Percentiles rank a stretch among this genome's conserved stretches.
phyloP scores from a whole-genome alignment of 768 basidiomycete species.

The Dictyophora rubrovolvata region DNA sequence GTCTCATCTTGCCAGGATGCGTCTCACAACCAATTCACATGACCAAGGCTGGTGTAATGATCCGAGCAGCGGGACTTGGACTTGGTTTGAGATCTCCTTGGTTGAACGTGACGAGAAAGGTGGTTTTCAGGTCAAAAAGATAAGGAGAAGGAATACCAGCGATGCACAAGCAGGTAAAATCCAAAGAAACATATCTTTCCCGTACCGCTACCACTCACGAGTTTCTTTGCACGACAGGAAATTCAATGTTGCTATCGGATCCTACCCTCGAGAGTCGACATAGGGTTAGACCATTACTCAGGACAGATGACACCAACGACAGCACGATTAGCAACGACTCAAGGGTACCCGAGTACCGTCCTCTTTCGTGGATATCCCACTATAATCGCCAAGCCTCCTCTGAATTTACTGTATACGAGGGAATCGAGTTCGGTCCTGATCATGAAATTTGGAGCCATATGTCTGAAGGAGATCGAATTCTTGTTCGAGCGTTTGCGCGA shows the following conservation, averaged over 20 bases:
- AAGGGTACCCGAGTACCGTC: neutral
- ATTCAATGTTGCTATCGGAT: neutral
- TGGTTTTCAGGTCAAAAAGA: neutral
- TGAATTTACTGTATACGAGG: neutral
- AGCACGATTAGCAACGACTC: too few species aligned
- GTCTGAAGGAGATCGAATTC: constrained; percentile 7
- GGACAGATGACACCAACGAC: too few species aligned
- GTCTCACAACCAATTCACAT: constrained; percentile 8
- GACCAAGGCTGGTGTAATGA: constrained; percentile 12
- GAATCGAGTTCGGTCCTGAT: constrained; percentile 3
- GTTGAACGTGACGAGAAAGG: neutral
- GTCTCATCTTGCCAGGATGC: neutral
- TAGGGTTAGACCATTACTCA: too few species aligned
- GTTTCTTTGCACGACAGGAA: neutral
- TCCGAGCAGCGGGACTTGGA: constrained; percentile 8
- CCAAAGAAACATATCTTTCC: neutral
- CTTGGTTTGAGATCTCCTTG: constrained; percentile 13
- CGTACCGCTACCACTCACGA: neutral
- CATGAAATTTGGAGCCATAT: constrained; percentile 12
- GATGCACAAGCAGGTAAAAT: neutral
- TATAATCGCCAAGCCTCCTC: constrained; percentile 2
- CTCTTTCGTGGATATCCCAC: constrained; percentile 10
- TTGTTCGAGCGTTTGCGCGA: constrained; percentile 9
- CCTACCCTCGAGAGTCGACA: too few species aligned
- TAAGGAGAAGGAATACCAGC: neutral